These are phyloP conservation scores for Aspergillus avenaceus DNA, from an alignment of 495 filamentous ascomycete species.

Conservation along the genomic window DNA sequence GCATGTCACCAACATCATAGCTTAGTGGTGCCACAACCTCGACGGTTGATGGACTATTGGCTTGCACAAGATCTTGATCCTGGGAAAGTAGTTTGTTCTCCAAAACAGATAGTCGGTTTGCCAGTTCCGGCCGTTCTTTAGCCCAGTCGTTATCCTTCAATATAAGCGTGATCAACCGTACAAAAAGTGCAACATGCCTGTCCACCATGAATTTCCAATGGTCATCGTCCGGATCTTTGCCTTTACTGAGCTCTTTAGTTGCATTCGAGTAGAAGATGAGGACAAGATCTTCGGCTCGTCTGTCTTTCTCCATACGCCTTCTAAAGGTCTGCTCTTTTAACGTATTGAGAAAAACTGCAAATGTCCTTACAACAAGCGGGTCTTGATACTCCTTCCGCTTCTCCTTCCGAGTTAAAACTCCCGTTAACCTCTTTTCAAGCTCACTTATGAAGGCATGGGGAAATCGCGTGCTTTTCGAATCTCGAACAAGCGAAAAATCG, in stretches of 20 bases:
- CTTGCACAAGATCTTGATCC: slow-evolving; percentile 75
- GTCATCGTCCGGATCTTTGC: slow-evolving; percentile 78
- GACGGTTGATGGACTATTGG: slow-evolving; percentile 54
- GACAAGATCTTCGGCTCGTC: slow-evolving; percentile 84
- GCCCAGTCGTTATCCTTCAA: slow-evolving; percentile 77
- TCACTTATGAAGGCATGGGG: slow-evolving; percentile 73
- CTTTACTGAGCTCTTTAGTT: slow-evolving; percentile 80
- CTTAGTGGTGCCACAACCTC: slow-evolving; percentile 78
- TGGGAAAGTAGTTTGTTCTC: slow-evolving; percentile 94
- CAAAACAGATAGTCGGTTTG: slow-evolving; percentile 68
- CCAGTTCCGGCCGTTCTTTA: slow-evolving; percentile 77
- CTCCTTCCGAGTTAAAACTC: slow-evolving; percentile 65
- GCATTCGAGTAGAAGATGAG: slow-evolving; percentile 88
- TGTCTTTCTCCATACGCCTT: slow-evolving; percentile 84
- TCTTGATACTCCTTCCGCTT: slow-evolving; percentile 74
- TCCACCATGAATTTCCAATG: slow-evolving; percentile 92
- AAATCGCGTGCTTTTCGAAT: slow-evolving; percentile 73
- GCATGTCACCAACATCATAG: slow-evolving; percentile 96
- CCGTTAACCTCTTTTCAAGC: slow-evolving; percentile 64
- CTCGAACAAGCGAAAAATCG: slow-evolving; percentile 70
- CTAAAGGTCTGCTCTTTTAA: slow-evolving; percentile 69
- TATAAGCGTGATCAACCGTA: slow-evolving; percentile 76
- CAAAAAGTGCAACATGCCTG: slow-evolving; percentile 90
- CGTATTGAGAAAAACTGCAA: slow-evolving; percentile 73
- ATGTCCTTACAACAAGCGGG: slow-evolving; percentile 71